phyloP scores from a whole-genome alignment of 2,329 filamentous ascomycete genomes.

The Colletotrichum limetticola region DNA sequence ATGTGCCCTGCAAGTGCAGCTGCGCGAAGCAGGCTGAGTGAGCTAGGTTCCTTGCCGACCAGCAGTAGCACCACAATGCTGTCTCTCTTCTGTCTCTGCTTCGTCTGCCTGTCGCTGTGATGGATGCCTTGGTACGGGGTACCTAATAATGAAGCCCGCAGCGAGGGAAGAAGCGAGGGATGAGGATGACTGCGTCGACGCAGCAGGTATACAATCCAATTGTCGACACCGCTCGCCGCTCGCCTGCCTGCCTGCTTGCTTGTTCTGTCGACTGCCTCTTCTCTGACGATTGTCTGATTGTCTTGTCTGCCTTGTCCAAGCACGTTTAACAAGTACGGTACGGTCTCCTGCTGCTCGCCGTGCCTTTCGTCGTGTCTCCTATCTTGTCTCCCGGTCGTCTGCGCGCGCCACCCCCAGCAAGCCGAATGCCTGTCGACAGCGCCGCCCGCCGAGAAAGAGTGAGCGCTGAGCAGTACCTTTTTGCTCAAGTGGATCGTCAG shows the following conservation, averaged over 20 bases:
- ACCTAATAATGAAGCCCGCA: not conserved
- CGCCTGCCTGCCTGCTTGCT: slow-evolving; percentile 1
- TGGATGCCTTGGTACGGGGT: not conserved
- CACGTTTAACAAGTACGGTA: not conserved
- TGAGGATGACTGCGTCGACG: not conserved
- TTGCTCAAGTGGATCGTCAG: slow-evolving; percentile 11
- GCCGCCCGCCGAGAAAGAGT: not conserved
- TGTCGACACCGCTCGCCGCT: not conserved
- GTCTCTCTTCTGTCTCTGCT: not conserved
- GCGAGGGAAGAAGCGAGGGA: not conserved
- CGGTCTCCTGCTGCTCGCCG: slow-evolving; percentile 12
- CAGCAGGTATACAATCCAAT: not conserved
- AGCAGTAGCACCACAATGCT: not conserved
- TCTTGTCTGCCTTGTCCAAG: not conserved
- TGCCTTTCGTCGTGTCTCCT: not conserved
- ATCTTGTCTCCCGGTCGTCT: not conserved
- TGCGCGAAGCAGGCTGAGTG: slow-evolving; percentile 22
- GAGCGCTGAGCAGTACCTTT: not conserved
- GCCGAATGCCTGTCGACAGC: slow-evolving; percentile 18
- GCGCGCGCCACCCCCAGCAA: slow-evolving; percentile 7
- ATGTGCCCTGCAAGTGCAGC: slow-evolving; percentile 33
- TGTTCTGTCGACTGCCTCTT: not conserved
- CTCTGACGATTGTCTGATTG: not conserved
- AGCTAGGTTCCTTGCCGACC: not conserved
- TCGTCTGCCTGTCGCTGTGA: not conserved